These are phyloP conservation scores for Cucumis hystrix DNA, from an alignment of 306 rosid genomes.

Conservation along the genomic window DNA sequence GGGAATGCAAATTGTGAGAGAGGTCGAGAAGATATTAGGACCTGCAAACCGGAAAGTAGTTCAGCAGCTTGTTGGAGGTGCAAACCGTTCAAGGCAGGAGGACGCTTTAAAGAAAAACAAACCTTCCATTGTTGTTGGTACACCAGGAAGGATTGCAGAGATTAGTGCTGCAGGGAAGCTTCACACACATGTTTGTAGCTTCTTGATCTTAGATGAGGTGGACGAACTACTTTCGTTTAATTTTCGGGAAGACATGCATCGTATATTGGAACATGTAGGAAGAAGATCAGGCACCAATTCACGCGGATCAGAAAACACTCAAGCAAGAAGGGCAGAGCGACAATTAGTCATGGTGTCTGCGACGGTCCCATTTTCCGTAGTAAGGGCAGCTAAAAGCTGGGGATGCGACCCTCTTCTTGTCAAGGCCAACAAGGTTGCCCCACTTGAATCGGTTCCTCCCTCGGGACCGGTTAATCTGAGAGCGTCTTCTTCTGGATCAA, in stretches of 20 bases:
- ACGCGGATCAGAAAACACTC: constrained; percentile 20
- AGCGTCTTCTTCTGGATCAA: constrained; percentile 12
- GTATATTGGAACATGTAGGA: constrained; percentile 85
- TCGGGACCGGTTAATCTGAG: constrained; percentile 36
- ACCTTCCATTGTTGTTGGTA: constrained; percentile 81
- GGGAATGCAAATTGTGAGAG: constrained; percentile 97
- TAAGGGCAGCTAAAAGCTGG: constrained; percentile 91
- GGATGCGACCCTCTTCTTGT: constrained; percentile 66
- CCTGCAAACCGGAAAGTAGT: constrained; percentile 47
- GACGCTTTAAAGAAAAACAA: constrained; percentile 88
- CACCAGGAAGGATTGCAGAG: constrained; percentile 91
- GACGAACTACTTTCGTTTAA: constrained; percentile 82
- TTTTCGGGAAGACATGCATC: constrained; percentile 87
- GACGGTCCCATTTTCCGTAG: constrained; percentile 80
- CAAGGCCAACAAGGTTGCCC: constrained; percentile 56
- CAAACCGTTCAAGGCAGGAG: constrained; percentile 79
- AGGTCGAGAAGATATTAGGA: constrained; percentile 82
- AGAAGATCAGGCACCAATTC: constrained; percentile 45
- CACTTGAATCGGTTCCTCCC: constrained; percentile 45
- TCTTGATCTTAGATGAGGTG: constrained; percentile 80
- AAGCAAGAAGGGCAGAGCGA: constrained; percentile 36
- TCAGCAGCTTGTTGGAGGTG: constrained; percentile 98
- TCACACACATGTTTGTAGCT: constrained; percentile 72
- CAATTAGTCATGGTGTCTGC: constrained; percentile 81
- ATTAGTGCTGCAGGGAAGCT: constrained; percentile 87